Base-by-base conservation (phyloP, 2,329 filamentous ascomycete genomes). In the Neofusicoccum laricinum region DNA sequence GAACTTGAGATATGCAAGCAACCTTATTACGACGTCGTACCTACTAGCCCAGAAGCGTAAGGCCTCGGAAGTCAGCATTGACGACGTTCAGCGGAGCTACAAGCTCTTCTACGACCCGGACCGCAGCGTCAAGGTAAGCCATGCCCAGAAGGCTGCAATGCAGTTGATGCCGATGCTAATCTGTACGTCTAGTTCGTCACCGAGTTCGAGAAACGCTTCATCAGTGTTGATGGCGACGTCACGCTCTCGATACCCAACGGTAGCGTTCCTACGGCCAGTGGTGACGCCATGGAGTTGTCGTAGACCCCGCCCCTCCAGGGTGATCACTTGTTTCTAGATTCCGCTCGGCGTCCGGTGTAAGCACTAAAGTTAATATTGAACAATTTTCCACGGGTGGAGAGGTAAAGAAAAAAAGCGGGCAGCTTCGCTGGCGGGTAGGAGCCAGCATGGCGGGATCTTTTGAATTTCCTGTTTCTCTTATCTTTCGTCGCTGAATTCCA, bases 11-110 rank as follows among this genome's bases (percentile, higher is more conserved):
- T 99, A 99, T 76, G 94, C 93, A n/a, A 96, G 92, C 81, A 97
- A 99, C 76, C 88, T 99, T 64, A 97, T 99, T 78, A 96, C 91
- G 21, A 97, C 95, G 1, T 95, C 92, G 4, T 90, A 96, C 77
- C 85, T 99, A 49, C 85, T 98, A 57, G 88, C 88, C 67, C 88
- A 91, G 72, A 98, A 97, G 85, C 87, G 93, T 69, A 90, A 88
- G 73, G 89, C 90, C 15, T 92, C 91, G 77, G 89, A 94, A 72
- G 91, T 99, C 53, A 87, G 85, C 64, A 85, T 97, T 65, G 88
- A 92, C 64, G 95, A 99, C 73, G 93, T 99, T 12, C 90, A 97
- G 81, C 88, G 94, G 70, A 96, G 92, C 79, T 99, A 94, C 83
- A 85, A 89, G 73, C 86, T 99, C 55, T 99, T 99, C 81, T 97